Percentiles rank a stretch among this genome's conserved stretches.
Conservation (phyloP, 768 basidiomycete genomes). For the Termitomyces sp. region DNA sequence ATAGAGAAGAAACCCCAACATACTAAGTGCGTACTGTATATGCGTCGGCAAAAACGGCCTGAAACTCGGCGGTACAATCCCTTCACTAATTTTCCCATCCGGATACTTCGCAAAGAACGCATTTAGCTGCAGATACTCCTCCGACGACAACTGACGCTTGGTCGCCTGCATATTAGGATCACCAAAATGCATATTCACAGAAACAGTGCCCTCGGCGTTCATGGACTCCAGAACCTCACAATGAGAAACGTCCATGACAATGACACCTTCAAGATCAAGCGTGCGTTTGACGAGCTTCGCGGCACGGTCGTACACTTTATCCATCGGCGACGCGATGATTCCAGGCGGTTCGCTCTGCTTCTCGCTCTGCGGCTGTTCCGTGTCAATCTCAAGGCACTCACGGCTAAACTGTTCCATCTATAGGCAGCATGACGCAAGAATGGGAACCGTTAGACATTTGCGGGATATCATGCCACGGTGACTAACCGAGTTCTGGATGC, state of each 20-base stretch:
- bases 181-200: conserved; percentile 68
- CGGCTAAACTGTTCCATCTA: conserved; percentile 96
- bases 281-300: conserved; percentile 86
- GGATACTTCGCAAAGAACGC: conserved; percentile 76
- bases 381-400: conserved; percentile 90
- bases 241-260: conserved; percentile 90
- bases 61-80: conserved; percentile 79
- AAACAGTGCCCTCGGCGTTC: conserved; percentile 53
- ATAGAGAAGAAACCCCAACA: conserved; percentile 22
- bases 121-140: conserved; percentile 72
- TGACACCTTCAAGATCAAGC: conserved; percentile 86
- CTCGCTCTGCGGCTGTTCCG: conserved; percentile 37
- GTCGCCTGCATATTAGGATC: conserved; percentile 48
- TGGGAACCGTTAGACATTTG: background rate
- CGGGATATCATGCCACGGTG: background rate
- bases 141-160: conserved; percentile 51
- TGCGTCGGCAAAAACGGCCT: conserved; percentile 75
- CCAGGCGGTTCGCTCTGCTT: conserved; percentile 27
- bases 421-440: background rate
- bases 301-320: conserved; percentile 86
- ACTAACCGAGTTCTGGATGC: conserved; percentile 83
- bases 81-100: conserved; percentile 85
- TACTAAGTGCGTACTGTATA: conserved; percentile 86
- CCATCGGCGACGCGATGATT: conserved; percentile 55
- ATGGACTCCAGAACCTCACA: conserved; percentile 81